A percentile compares a stretch with the other conserved stretches of the same genome.
These are phyloP conservation scores for Curvularia sp. DNA, from an alignment of 2,329 filamentous ascomycete genomes.

Conservation along the genomic window DNA sequence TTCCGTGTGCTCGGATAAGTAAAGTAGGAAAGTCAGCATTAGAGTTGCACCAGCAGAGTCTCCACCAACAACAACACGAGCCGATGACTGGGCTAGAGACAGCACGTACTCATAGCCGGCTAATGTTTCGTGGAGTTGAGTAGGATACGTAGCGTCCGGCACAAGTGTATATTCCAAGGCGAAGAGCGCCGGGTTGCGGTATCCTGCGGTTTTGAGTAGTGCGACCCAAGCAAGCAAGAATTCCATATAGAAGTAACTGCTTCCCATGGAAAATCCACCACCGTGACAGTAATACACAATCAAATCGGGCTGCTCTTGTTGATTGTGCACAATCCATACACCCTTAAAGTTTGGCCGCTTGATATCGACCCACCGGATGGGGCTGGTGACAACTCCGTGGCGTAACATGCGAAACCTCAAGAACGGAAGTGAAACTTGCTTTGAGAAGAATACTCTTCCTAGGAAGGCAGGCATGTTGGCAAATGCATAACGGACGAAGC, in stretches of 20 bases:
- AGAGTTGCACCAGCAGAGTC: slow-evolving; percentile 82
- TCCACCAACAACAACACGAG: slow-evolving; percentile 73
- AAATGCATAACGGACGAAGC: slow-evolving; percentile 81
- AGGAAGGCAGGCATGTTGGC: slow-evolving; percentile 72
- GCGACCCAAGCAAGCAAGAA: slow-evolving; percentile 77
- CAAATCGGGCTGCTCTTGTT: slow-evolving; percentile 70
- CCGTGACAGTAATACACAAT: slow-evolving; percentile 85
- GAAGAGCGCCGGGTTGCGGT: slow-evolving; percentile 78
- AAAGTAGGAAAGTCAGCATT: slow-evolving; percentile 74
- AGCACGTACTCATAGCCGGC: slow-evolving; percentile 75
- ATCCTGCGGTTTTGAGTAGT: slow-evolving; percentile 70
- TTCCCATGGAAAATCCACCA: slow-evolving; percentile 85
- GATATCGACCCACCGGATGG: slow-evolving; percentile 70
- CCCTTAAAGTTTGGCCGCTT: slow-evolving; percentile 65
- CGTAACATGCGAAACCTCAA: slow-evolving; percentile 76
- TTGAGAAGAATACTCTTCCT: slow-evolving; percentile 79
- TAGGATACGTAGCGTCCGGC: slow-evolving; percentile 75
- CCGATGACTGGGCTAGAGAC: slow-evolving; percentile 63
- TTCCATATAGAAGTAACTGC: slow-evolving; percentile 80
- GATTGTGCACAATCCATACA: slow-evolving; percentile 72
- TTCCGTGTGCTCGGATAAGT: slow-evolving; percentile 62
- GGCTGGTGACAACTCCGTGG: slow-evolving; percentile 69
- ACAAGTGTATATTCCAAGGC: slow-evolving; percentile 82
- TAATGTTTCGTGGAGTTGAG: slow-evolving; percentile 73
- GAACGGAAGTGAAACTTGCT: slow-evolving; percentile 75